Conservation (phyloP, 768 basidiomycete genomes). For the Rossbeevera mucosa region DNA sequence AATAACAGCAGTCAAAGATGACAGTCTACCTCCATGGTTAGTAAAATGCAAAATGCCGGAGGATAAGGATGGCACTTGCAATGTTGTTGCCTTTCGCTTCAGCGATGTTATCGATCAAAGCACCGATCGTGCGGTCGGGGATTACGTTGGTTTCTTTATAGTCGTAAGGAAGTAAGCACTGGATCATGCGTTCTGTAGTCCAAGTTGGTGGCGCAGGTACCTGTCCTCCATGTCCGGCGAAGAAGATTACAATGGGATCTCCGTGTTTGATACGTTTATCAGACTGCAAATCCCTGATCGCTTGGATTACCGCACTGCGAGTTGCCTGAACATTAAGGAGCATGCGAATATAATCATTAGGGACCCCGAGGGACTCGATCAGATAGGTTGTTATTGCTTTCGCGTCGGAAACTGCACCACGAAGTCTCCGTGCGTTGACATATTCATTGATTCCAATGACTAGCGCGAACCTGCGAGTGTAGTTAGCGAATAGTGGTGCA, state of each 20-base stretch:
- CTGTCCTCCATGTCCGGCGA: constrained; percentile 41
- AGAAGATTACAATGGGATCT: constrained; percentile 40
- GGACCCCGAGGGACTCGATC: constrained; percentile 26
- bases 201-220: constrained; percentile 27
- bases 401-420: constrained; percentile 38
- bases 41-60: neutral
- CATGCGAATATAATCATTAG: constrained; percentile 32
- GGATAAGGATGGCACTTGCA: constrained; percentile 21
- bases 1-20: constrained; percentile 45
- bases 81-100: constrained; percentile 40
- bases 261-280: constrained; percentile 25
- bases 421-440: constrained; percentile 23
- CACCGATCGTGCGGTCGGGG: constrained; percentile 41
- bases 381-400: constrained; percentile 36
- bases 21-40: constrained; percentile 33
- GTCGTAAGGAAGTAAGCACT: constrained; percentile 33
- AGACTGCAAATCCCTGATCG: constrained; percentile 18
- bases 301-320: constrained; percentile 31
- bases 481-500: neutral
- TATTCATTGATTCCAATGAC: constrained; percentile 44
- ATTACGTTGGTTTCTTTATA: constrained; percentile 30
- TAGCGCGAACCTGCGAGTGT: constrained; percentile 29
- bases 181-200: constrained; percentile 19
- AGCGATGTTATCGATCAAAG: constrained; percentile 35
- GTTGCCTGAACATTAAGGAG: constrained; percentile 38